Evolutionary conservation across 2,329 filamentous ascomycete genomes (phyloP).

Genomic region (Trichothecium sympodiale): DNA sequence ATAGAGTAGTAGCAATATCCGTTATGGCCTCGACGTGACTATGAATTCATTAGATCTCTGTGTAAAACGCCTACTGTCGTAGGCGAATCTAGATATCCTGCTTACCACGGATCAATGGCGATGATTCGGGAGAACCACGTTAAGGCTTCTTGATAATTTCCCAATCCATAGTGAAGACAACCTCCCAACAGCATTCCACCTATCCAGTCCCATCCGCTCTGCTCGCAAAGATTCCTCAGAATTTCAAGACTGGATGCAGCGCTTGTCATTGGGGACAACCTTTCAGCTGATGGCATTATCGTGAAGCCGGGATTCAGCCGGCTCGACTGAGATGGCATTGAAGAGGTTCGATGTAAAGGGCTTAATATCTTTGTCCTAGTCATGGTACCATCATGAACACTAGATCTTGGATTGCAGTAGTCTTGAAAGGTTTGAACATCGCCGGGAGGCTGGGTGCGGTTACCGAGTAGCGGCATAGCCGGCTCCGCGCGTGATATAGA

Average conservation of each 20-base stretch:
- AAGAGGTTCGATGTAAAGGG: too few species aligned
- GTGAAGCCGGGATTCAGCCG: too few species aligned
- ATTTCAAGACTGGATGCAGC: conserved; percentile 61
- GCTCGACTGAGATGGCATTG: too few species aligned
- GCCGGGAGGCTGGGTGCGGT: too few species aligned
- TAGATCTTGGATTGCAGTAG: too few species aligned
- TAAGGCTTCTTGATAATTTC: conserved; percentile 67
- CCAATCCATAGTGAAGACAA: conserved; percentile 82
- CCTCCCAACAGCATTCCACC: conserved; percentile 88
- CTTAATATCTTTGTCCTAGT: too few species aligned
- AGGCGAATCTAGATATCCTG: neutral
- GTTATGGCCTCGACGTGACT: conserved; percentile 89
- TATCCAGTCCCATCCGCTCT: conserved; percentile 78
- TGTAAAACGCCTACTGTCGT: too few species aligned
- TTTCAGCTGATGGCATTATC: too few species aligned
- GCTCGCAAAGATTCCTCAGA: conserved; percentile 63
- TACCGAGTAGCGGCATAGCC: too few species aligned
- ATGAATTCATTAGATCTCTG: conserved; percentile 1
- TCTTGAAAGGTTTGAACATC: too few species aligned
- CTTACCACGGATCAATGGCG: conserved; percentile 43
- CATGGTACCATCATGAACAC: too few species aligned
- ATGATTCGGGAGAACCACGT: conserved; percentile 62
- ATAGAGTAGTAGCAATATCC: conserved; percentile 80
- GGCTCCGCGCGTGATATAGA: neutral
- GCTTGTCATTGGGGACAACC: conserved; percentile 30